These are phyloP conservation scores for Talaromyces nanjingensis DNA, from an alignment of 495 filamentous ascomycete species.

Conservation along the genomic window DNA sequence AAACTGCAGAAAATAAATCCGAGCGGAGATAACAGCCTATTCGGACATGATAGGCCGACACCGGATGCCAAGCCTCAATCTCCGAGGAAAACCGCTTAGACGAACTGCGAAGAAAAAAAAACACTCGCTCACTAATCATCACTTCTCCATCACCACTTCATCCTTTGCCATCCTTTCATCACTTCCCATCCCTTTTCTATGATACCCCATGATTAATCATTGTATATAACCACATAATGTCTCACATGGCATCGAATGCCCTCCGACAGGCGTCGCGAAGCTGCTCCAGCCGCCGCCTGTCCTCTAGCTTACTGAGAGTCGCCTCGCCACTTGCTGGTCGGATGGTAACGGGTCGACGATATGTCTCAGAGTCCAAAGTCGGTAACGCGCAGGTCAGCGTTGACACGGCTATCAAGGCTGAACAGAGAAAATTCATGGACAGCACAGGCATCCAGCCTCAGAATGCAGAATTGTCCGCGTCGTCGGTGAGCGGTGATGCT, in stretches of 20 bases:
- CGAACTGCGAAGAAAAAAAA: not conserved
- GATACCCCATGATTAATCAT: not conserved
- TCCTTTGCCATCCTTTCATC: not conserved
- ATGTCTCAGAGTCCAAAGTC: conserved; percentile 79
- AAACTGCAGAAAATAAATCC: not conserved
- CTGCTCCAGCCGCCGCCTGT: conserved; percentile 37
- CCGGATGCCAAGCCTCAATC: not conserved
- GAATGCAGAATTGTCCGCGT: conserved; percentile 48
- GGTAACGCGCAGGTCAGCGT: conserved; percentile 75
- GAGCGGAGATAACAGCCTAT: not conserved
- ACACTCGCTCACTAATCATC: not conserved
- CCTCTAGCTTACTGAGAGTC: conserved; percentile 38
- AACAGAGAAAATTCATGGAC: conserved; percentile 70
- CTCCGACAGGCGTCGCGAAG: conserved; percentile 74
- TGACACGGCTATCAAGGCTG: conserved; percentile 73
- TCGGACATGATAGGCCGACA: not conserved
- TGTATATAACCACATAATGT: conserved; percentile 45
- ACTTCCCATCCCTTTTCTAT: not conserved
- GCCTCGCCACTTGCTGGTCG: conserved; percentile 24
- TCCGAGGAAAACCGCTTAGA: not conserved
- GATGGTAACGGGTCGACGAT: conserved; percentile 45
- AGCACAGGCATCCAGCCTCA: conserved; percentile 58
- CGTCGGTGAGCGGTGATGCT: conserved; percentile 52
- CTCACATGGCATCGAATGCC: conserved; percentile 60
- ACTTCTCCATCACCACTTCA: not conserved